Percentiles rank a stretch among this genome's conserved stretches.
Evolutionary conservation across 2,329 filamentous ascomycete species (phyloP).

Genomic region (Talaromyces sp.): DNA sequence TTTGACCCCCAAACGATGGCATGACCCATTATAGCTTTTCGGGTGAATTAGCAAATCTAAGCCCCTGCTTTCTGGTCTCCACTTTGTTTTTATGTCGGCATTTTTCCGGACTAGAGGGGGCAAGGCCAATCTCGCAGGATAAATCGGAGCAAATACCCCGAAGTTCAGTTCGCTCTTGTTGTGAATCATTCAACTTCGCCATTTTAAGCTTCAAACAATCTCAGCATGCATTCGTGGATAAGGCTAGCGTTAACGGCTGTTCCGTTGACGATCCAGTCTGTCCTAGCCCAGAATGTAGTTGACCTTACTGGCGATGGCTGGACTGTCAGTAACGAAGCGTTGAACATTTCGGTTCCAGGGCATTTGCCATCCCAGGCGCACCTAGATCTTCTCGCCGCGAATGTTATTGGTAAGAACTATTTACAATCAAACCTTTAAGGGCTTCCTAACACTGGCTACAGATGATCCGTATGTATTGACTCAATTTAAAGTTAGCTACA

Average conservation of each 20-base stretch:
- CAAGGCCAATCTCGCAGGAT: background rate
- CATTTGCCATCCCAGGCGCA: conserved; percentile 62
- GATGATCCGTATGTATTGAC: conserved; percentile 37
- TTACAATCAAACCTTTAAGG: no score
- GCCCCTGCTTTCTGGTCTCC: background rate
- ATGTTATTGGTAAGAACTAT: conserved; percentile 53
- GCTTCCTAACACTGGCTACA: conserved; percentile 12
- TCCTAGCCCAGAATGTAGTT: conserved; percentile 37
- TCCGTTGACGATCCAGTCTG: conserved; percentile 12
- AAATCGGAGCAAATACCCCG: conserved; percentile 3
- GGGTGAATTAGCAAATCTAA: background rate
- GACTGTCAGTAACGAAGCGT: conserved; percentile 49
- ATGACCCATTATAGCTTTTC: conserved; percentile 1
- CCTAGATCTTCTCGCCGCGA: conserved; percentile 58
- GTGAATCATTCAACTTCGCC: background rate
- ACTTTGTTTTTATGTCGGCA: conserved; percentile 3
- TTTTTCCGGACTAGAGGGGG: background rate
- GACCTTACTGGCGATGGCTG: conserved; percentile 48
- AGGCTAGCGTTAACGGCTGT: conserved; percentile 20
- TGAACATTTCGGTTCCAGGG: conserved; percentile 58
- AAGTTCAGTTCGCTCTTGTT: background rate
- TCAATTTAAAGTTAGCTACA: conserved; percentile 4
- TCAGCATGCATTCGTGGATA: conserved; percentile 24
- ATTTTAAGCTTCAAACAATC: background rate
- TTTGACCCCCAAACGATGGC: background rate